Evolutionary conservation across 164 flowering plant species (phyloP), one percentile per base, ranked within the genome.

Genomic region (Piper betle): DNA sequence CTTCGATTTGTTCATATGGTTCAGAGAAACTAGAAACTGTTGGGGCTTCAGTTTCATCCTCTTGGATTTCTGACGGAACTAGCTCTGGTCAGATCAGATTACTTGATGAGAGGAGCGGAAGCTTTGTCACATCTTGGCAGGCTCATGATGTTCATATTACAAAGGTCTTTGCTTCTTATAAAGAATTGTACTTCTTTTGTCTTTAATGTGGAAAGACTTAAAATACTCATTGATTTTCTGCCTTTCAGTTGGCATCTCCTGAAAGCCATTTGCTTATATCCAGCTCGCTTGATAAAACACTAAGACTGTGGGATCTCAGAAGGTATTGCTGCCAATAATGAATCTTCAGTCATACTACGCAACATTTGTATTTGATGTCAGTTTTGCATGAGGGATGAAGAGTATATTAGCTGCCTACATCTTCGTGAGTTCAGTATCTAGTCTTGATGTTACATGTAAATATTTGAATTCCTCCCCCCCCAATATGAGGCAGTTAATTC

Each of bases 121-220:
- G 77, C 68, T 67, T 86, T 50, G 70, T 88, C 75, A 71, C 89
- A 62, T 79, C 81, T 50, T 93, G 99, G 97, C 79, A 77, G 62
- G 99, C 96, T 67, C 99, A 93, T 79, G 97, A 88, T 74, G 96
- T 92, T 68, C 88, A 81, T 71, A 79, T 94, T 55, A 94, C 96
- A 15, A 85, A 90, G 86, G 99, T 90, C 77, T 58, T 46, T 12
- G 3, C 50, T 46, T 10, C 50, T 46, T 46, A 10, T 12, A 5
- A 10, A 15, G 50, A 10, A 46, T 15, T 46, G 1, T 12, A 2
- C 12, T 15, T 46, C 33, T 25, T 25, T 25, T 46, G 15, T 46
- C 3, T 46, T 43, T 46, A 10, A 18, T 59, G 43, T 58, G 37
- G 56, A 18, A 38, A 37, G 42, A 16, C 55, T 55, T 40, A 39